Evolutionary conservation across 305 asterid genomes (phyloP), one percentile per base, ranked within the genome.

Genomic region (Plantago rigida): DNA sequence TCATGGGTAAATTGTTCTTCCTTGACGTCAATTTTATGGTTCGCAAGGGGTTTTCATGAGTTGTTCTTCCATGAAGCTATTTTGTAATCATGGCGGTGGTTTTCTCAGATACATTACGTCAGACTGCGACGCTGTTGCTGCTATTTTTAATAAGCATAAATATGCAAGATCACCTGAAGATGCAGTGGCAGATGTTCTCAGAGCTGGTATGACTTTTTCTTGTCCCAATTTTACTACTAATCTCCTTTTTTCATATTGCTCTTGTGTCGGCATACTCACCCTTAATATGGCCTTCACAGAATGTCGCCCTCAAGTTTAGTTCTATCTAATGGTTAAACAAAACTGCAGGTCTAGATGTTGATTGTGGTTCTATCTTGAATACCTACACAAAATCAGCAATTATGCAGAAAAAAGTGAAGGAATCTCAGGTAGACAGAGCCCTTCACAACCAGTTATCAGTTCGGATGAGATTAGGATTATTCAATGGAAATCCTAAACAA

Each of bases 111-210:
- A 90, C 78, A 84, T 90, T 46, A 78, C 87, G 12, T 87, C 97
- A 12, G 97, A 87, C 56, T 91, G 97, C 53, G 95, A 85, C 12
- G 94, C 94, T 6, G 95, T 90, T 8, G 53, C 80, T 9, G 77
- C 62, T 44, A 84, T 91, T 26, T 84, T 68, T 68, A 85, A 84
- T 39, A 61, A 64, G 51, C 85, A 79, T 28, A 80, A 74, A 42
- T 91, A 84, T 72, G 84, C 82, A 1, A 74, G 46, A n/a, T 26
- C 49, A 29, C 91, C 92, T 1, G 96, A 87, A 69, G 97, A 91
- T 48, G 84, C 96, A n/a, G 84, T 80, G 0, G 96, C 92, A 9
- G 82, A 75, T 73, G 94, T 82, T 56, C 95, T 91, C 51, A 87
- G 77, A 68, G 95, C 97, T 62, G 97, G 97, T 90, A 78, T 11